A percentile compares a stretch with the other conserved stretches of the same genome.
Conservation (phyloP, 805 yeast genomes). For the Barnettozyma populi region DNA sequence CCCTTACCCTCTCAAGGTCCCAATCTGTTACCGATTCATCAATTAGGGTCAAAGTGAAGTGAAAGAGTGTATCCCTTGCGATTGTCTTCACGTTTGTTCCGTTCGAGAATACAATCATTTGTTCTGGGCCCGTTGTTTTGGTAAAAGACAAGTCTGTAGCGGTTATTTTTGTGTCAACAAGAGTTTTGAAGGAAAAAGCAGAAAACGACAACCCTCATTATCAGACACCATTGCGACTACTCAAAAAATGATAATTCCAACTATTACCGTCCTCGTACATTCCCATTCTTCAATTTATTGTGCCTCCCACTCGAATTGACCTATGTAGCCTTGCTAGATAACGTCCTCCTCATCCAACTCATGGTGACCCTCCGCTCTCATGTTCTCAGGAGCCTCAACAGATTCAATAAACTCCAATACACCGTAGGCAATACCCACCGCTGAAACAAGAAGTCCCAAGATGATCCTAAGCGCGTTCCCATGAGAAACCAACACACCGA, state of each 20-base stretch:
- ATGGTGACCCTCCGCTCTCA: conserved; percentile 49
- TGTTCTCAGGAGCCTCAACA: conserved; percentile 75
- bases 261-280: too few relatives aligned
- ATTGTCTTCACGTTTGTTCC: conserved; percentile 6
- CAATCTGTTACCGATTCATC: not conserved
- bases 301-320: not conserved
- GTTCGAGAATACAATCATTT: conserved; percentile 1
- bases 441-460: conserved; percentile 51
- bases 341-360: conserved; percentile 34
- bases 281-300: not conserved
- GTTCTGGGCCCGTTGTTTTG: not conserved
- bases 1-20: not conserved
- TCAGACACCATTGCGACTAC: too few relatives aligned
- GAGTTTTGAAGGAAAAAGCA: not conserved
- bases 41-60: not conserved
- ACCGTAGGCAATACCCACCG: conserved; percentile 54
- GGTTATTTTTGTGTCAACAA: not conserved
- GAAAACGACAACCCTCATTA: not conserved
- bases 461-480: conserved; percentile 53
- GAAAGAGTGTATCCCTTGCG: not conserved
- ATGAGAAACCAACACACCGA: conserved; percentile 44
- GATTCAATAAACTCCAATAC: conserved; percentile 69
- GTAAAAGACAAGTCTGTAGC: not conserved
- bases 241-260: too few relatives aligned
- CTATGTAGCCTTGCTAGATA: conserved; percentile 9